Percentiles rank a stretch among this genome's conserved stretches.
phyloP scores from a whole-genome alignment of 2,329 filamentous ascomycete species.

The Diaporthe longicolla region DNA sequence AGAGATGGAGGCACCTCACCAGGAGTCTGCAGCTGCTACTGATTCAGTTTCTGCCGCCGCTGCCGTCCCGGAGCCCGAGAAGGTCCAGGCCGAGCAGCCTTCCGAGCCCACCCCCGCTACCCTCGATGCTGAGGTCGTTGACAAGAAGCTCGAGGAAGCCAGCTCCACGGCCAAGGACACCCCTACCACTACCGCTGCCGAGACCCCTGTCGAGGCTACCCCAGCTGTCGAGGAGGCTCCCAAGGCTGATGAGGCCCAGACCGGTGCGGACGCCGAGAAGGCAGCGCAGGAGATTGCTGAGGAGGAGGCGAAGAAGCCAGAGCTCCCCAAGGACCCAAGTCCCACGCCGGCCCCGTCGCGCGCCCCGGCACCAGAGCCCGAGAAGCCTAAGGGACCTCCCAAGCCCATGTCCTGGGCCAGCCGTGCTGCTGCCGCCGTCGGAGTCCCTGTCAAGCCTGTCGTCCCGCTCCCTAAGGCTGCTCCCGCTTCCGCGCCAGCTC shows the following conservation, averaged over 20 bases:
- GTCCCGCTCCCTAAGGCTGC: conserved; percentile 70
- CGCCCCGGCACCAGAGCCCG: conserved; percentile 60
- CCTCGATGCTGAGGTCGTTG: conserved; percentile 69
- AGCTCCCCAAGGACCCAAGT: conserved; percentile 76
- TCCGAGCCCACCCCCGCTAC: conserved; percentile 48
- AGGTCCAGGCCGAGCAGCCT: conserved; percentile 50
- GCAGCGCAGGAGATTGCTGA: conserved; percentile 67
- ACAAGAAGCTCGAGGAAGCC: conserved; percentile 82
- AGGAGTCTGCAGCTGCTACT: conserved; percentile 47
- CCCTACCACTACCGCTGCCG: conserved; percentile 59
- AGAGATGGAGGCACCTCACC: conserved; percentile 48
- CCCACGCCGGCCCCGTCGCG: conserved; percentile 69
- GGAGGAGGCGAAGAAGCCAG: conserved; percentile 69
- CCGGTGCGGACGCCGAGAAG: conserved; percentile 62
- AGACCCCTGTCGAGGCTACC: conserved; percentile 50
- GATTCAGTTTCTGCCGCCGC: conserved; percentile 53
- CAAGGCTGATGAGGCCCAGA: conserved; percentile 52
- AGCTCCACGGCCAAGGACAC: conserved; percentile 54
- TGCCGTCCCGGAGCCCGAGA: conserved; percentile 51
- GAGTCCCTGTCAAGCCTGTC: conserved; percentile 51
- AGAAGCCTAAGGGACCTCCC: conserved; percentile 62
- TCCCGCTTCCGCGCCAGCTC: conserved; percentile 62
- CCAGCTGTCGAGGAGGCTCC: conserved; percentile 49
- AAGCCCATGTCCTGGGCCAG: conserved; percentile 85
- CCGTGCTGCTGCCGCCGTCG: conserved; percentile 72